A percentile compares a stretch with the other conserved stretches of the same genome.
These are phyloP conservation scores for Trametes pubescens DNA, from an alignment of 1,284 basidiomycete species.

Conservation along the genomic window DNA sequence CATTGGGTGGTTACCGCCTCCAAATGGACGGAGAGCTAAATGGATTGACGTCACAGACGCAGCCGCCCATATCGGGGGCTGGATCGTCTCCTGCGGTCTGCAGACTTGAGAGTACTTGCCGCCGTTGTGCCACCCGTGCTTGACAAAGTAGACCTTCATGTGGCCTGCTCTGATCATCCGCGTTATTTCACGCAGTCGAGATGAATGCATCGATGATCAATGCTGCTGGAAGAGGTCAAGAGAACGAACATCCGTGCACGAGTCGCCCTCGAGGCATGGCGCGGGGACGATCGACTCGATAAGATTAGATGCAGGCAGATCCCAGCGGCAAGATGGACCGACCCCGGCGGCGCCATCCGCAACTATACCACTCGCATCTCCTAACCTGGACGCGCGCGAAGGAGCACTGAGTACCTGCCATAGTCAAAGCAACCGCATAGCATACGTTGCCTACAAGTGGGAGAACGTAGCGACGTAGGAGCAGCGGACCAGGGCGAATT, in stretches of 20 bases:
- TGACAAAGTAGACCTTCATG: no score
- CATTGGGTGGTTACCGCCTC: neutral
- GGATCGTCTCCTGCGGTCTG: no score
- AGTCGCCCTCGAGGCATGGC: conserved; percentile 25
- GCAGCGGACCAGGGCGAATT: neutral
- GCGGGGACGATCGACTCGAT: conserved; percentile 27
- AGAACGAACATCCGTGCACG: conserved; percentile 19
- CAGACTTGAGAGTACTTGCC: no score
- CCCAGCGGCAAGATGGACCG: neutral
- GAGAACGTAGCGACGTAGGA: neutral
- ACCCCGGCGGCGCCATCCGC: neutral
- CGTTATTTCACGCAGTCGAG: neutral
- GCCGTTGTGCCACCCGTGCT: no score
- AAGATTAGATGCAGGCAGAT: conserved; percentile 30
- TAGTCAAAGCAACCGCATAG: neutral
- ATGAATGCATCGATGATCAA: conserved; percentile 25
- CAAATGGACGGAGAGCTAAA: conserved; percentile 9
- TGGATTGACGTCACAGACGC: conserved; percentile 22
- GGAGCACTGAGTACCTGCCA: neutral
- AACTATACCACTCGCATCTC: neutral
- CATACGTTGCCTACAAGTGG: neutral
- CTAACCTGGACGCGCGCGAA: neutral
- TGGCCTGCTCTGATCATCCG: neutral
- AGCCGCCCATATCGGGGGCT: no score
- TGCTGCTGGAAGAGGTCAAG: conserved; percentile 15